These are phyloP conservation scores for Chalaropsis ovoidea DNA, from an alignment of 2,329 filamentous ascomycete genomes.

Conservation along the genomic window DNA sequence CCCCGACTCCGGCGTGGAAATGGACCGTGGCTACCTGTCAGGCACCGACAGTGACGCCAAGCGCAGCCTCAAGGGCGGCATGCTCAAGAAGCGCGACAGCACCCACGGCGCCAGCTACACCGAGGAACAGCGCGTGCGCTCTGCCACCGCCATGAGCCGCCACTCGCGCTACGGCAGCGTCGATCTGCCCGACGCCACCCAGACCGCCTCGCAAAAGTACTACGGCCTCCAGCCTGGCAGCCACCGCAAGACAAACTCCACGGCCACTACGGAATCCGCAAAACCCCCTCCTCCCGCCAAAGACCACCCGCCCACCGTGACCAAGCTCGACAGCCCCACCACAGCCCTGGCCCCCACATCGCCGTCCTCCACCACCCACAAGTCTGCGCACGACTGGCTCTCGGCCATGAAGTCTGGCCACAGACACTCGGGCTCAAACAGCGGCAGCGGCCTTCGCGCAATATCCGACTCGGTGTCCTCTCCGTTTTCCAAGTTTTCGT, in stretches of 20 bases:
- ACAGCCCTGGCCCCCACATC: slow-evolving; percentile 35
- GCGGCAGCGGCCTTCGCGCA: slow-evolving; percentile 51
- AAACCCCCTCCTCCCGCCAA: slow-evolving; percentile 44
- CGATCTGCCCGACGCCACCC: slow-evolving; percentile 52
- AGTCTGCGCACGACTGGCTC: slow-evolving; percentile 48
- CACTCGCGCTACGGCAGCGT: slow-evolving; percentile 72
- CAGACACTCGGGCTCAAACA: slow-evolving; percentile 33
- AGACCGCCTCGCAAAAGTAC: slow-evolving; percentile 59
- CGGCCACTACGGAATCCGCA: slow-evolving; percentile 46
- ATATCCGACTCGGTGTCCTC: slow-evolving; percentile 56
- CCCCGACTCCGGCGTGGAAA: slow-evolving; percentile 47
- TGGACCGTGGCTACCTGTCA: slow-evolving; percentile 89
- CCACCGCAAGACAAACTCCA: slow-evolving; percentile 53
- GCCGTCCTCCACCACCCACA: slow-evolving; percentile 37
- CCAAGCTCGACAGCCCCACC: slow-evolving; percentile 45
- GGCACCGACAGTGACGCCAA: slow-evolving; percentile 67
- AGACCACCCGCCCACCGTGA: slow-evolving; percentile 49
- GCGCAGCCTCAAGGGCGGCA: slow-evolving; percentile 56
- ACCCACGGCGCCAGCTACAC: slow-evolving; percentile 48
- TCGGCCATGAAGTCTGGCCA: slow-evolving; percentile 40
- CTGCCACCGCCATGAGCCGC: slow-evolving; percentile 54
- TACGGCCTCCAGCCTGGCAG: slow-evolving; percentile 43
- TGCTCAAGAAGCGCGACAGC: slow-evolving; percentile 65
- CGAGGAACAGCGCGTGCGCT: slow-evolving; percentile 61
- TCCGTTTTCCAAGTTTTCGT: slow-evolving; percentile 40